phyloP scores from a whole-genome alignment of 169 alveolate species.

The Eimeria praecox region DNA sequence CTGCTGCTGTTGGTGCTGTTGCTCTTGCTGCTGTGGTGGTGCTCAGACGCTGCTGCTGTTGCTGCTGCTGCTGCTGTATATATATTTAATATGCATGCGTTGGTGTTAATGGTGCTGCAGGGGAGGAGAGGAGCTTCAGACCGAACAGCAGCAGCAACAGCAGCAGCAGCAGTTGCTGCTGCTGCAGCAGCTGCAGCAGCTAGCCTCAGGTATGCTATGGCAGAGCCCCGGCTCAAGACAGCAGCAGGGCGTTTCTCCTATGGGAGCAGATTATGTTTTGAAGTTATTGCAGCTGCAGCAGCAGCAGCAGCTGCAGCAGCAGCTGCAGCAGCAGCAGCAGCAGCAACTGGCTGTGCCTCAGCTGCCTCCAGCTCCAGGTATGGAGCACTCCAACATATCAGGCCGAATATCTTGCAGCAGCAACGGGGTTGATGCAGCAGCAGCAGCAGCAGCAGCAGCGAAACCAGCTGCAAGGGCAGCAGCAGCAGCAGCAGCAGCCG shows the following conservation, averaged over 20 bases:
- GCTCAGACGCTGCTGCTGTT: no score
- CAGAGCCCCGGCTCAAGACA: background rate
- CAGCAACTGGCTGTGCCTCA: background rate
- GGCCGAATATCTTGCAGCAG: background rate
- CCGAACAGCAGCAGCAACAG: no score
- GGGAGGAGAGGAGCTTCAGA: no score
- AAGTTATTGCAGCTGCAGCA: background rate
- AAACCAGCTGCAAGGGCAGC: background rate
- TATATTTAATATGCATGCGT: no score
- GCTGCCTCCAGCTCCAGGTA: background rate
- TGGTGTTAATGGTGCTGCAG: no score
- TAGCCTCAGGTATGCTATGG: background rate
- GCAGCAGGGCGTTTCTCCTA: constrained; percentile 12
- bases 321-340: background rate
- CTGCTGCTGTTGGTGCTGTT: no score
- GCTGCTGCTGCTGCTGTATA: no score
- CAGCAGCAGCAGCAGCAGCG: constrained; percentile 49
- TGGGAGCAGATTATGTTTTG: background rate
- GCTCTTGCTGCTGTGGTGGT: no score
- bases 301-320: constrained; percentile 32
- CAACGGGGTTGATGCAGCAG: background rate
- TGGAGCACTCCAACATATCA: background rate
- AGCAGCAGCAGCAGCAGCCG: background rate
- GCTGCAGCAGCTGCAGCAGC: constrained; percentile 25
- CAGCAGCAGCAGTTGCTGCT: no score